Base-by-base conservation (phyloP, 176 grass and related monocot genomes). In the Coix lacrymajobi region DNA sequence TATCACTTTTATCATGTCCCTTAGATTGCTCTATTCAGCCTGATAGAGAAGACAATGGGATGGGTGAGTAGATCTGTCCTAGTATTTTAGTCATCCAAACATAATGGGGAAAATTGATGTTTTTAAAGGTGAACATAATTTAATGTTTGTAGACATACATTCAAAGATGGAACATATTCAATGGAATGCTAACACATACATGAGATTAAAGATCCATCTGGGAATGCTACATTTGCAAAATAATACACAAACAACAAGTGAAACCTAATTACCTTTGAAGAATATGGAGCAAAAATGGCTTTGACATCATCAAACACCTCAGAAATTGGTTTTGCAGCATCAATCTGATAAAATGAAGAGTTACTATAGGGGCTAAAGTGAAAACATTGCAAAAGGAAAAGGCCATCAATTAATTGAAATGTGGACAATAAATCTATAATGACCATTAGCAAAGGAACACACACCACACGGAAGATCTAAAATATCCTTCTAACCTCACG, bases 281-380 rank as follows among this genome's bases (percentile, higher is more conserved):
- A 39, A 58, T 84, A 90, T 69, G 89, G 72, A 66, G 91, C 80
- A 77, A 97, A 97, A 85, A 97, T 92, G 11, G 52, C 73, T 73
- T 94, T 92, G 32, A 97, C 92, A 15, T 92, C 87, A 72, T 94
- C 92, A 24, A 97, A 97, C 52, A 97, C 94, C 78, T 94, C 92
- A 82, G 90, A 32, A 84, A 97, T 92, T 79, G 89, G 87, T 86
- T 97, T 97, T 74, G 87, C 76, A 62, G 94, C 94, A 87, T 88
- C 54, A 25, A 97, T 93, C 94, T 97, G 72, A 70, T 45, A 3
- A 73, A 66, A 78, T 45, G 26, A 79, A 52, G 74, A 51, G 30
- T 78, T 83, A 71, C 8, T 31, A 40, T 6, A 66, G 43, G 56
- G n/a, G 11, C 77, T 57, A 80, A 83, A 83, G 29, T 79, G 48